Base-by-base conservation (phyloP, 352 stramenopile genomes). In the Phytopythium ostracodes region DNA sequence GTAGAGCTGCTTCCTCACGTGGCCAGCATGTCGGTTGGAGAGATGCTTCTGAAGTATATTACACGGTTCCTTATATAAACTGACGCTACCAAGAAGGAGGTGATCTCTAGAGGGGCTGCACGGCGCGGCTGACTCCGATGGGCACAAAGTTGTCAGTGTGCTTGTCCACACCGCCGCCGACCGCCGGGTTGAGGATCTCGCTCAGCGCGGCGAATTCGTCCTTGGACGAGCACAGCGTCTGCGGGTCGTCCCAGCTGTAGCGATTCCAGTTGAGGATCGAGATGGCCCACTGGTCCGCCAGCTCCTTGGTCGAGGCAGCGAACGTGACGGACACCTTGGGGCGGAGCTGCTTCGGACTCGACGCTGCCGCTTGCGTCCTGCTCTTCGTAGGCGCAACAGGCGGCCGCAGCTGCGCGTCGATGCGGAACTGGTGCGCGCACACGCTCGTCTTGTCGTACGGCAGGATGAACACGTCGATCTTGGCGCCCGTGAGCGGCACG, bases 221-320 rank as follows among this genome's bases (percentile, higher is more conserved):
- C 65, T 89, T 92, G 68, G 80, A 75, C 62, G 79, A 89, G 60
- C 84, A 94, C 10, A 94, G 72, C 65, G 85, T 86, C 76, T 88
- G 71, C 22, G 82, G 70, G 33, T 92, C 85, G 56, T 91, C 85
- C 85, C 85, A 94, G 51, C 81, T 90, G 71, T 91, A 89, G 54
- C 82, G 81, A 63, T 89, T 94, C 85, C 85, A 94, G 67, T 94
- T 94, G 40, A 94, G 73, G 35, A 94, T 78, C 3, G 77, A 88
- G 27, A 91, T 49, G 12, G 85, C 85, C 85, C 85, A 94, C 29
- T 83, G 79, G 24, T 91, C 73, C 36, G 72, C 71, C 46, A 92
- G 66, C 50, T 87, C 76, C 4, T 68, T 64, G 9, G 81, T 84
- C 15, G 83, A 79, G 3, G 71, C 83, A 17, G 81, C 83, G 52